phyloP scores from a whole-genome alignment of 2,329 filamentous ascomycete genomes.

The Chalaropsis ovoidea region DNA sequence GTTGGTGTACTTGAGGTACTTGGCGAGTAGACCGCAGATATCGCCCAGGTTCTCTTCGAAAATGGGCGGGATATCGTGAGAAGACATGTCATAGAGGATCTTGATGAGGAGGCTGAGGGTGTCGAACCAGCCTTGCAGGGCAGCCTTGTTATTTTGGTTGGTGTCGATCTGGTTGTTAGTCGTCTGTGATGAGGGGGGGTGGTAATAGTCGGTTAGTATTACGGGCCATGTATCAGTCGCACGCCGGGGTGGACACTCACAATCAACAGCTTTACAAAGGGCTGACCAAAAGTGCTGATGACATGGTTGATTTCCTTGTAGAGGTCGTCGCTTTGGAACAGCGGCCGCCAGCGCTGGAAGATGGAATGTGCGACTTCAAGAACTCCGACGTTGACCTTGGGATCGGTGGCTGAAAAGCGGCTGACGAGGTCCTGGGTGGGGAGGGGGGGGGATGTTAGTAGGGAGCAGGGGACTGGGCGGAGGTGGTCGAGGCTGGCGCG shows the following conservation, averaged over 20 bases:
- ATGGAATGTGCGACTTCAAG: slow-evolving; percentile 97
- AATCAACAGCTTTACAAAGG: slow-evolving; percentile 71
- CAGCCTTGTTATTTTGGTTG: slow-evolving; percentile 64
- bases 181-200: slow-evolving; percentile 35
- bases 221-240: neutral
- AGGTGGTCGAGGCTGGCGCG: too few relatives aligned
- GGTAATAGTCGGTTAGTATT: neutral
- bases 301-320: slow-evolving; percentile 97
- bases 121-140: slow-evolving; percentile 67
- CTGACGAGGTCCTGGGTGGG: slow-evolving; percentile 65
- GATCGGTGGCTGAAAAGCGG: slow-evolving; percentile 70
- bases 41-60: slow-evolving; percentile 79
- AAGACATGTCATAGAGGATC: slow-evolving; percentile 93
- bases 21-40: slow-evolving; percentile 73
- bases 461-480: too few relatives aligned
- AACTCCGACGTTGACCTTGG: slow-evolving; percentile 82
- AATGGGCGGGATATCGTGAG: slow-evolving; percentile 85
- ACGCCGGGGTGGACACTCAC: slow-evolving; percentile 37
- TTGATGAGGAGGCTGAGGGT: slow-evolving; percentile 83
- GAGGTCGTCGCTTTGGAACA: slow-evolving; percentile 85
- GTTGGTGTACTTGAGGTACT: slow-evolving; percentile 86
- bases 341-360: slow-evolving; percentile 87
- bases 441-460: slow-evolving; percentile 10
- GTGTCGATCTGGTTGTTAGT: slow-evolving; percentile 63
- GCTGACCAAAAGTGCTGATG: slow-evolving; percentile 67